Evolutionary conservation across 805 yeast genomes (phyloP).

Genomic region (Candida verbasci): DNA sequence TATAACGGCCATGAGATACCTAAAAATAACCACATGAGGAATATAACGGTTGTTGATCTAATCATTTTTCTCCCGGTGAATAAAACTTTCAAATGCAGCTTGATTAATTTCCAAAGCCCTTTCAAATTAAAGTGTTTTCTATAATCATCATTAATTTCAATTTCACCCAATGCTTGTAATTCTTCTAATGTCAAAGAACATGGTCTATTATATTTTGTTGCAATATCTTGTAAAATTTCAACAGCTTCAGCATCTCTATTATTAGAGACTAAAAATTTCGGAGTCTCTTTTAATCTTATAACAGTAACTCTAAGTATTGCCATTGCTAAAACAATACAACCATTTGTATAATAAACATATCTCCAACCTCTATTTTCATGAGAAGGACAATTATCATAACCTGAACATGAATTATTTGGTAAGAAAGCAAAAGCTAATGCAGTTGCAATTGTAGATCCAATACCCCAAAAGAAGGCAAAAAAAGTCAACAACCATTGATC

Average conservation of each 20-base stretch:
- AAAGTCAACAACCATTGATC: conserved; percentile 22
- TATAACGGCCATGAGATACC: conserved; percentile 54
- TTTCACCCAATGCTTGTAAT: conserved; percentile 40
- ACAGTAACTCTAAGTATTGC: conserved; percentile 29
- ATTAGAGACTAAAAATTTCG: conserved; percentile 48
- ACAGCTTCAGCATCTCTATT: conserved; percentile 51
- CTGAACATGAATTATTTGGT: conserved; percentile 42
- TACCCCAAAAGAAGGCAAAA: conserved; percentile 56
- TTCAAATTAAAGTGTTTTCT: conserved; percentile 16
- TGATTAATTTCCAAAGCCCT: conserved; percentile 18
- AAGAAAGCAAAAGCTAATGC: conserved; percentile 53
- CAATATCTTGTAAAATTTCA: conserved; percentile 36
- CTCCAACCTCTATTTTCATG: conserved; percentile 57
- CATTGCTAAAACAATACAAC: conserved; percentile 43
- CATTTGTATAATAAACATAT: conserved; percentile 45
- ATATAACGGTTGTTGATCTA: conserved; percentile 33
- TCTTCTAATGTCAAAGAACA: conserved; percentile 44
- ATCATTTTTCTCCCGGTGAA: conserved; percentile 34
- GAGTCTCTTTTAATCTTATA: conserved; percentile 45
- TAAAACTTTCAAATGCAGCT: conserved; percentile 40
- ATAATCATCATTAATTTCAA: conserved; percentile 14
- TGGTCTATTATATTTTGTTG: conserved; percentile 40
- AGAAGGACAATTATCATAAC: conserved; percentile 39
- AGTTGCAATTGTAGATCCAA: conserved; percentile 52
- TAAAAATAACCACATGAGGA: conserved; percentile 49